Evolutionary conservation across 345 rosid genomes (phyloP), one percentile per base, ranked within the genome.

Genomic region (Salix dunnii): DNA sequence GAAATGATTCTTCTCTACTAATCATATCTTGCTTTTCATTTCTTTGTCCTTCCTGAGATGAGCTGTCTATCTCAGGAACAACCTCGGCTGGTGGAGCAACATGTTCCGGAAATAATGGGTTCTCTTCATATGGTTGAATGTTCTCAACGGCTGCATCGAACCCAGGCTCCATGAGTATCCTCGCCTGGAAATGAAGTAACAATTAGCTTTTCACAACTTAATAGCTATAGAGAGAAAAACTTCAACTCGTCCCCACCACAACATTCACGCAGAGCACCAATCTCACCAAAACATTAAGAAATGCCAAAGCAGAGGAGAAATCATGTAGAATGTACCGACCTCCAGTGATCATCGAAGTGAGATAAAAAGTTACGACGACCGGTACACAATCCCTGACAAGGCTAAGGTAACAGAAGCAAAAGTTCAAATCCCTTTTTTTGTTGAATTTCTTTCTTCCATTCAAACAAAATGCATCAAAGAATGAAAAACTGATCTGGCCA

Each of bases 111-210:
- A 82, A 78, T 36, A 77, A 35, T 1, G 58, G 68, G 76, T 68
- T 78, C n/a, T 42, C 49, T 66, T 85, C 86, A 40, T 64, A 74
- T 3, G 70, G 83, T 38, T 78, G 89, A 25, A 75, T 81, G 71
- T 86, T 83, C 70, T 81, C 83, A 60, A 80, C 83, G 2, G 79
- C 71, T 49, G 89, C 88, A 2, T 82, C 86, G 72, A 82, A 84
- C 67, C 88, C 90, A 46, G 85, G 77, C 73, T 87, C 98, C 88
- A 84, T 88, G 65, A 96, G 91, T 78, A 92, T 88, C 88, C 95
- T 90, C 70, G 98, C 99, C 98, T 95, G 88, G 75, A 73, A 84
- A 76, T 27, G 14, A 53, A 85, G 72, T 20, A 60, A 81, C 77
- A 70, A 6, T 40, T 51, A 73, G 30, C 72, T 3, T 64, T 60